phyloP scores from a whole-genome alignment of 2,329 filamentous ascomycete species.

The Pyricularia grisea region DNA sequence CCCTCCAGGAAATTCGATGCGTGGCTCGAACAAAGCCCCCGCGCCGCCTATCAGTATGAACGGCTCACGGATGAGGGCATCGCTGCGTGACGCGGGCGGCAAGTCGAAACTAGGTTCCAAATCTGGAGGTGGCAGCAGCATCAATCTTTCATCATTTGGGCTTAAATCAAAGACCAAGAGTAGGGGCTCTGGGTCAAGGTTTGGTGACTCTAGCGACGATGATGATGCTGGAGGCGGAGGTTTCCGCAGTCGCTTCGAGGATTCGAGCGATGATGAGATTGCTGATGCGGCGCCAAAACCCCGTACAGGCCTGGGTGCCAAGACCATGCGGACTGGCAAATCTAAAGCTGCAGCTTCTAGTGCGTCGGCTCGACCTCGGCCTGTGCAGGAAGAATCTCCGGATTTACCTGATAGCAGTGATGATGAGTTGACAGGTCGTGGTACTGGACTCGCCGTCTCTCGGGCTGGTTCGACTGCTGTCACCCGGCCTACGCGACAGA shows the following conservation, averaged over 20 bases:
- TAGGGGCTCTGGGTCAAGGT: conserved; percentile 36
- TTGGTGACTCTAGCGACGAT: conserved; percentile 56
- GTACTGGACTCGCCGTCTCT: background rate
- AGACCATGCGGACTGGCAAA: conserved; percentile 8
- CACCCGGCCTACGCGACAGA: background rate
- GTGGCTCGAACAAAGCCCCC: conserved; percentile 21
- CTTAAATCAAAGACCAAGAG: conserved; percentile 17
- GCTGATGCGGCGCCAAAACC: conserved; percentile 13
- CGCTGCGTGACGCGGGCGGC: conserved; percentile 1
- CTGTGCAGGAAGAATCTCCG: conserved; percentile 35
- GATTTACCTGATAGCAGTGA: conserved; percentile 53
- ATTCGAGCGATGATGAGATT: conserved; percentile 61
- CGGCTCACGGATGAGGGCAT: conserved; percentile 7
- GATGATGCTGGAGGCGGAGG: conserved; percentile 25
- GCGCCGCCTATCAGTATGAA: conserved; percentile 5
- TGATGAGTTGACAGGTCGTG: conserved; percentile 17
- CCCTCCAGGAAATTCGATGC: conserved; percentile 44
- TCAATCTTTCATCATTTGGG: conserved; percentile 32
- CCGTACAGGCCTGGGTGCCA: conserved; percentile 17
- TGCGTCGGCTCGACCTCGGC: background rate
- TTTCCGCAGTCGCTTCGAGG: conserved; percentile 54
- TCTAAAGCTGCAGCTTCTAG: background rate
- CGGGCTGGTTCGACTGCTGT: background rate
- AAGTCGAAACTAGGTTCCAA: conserved; percentile 8
- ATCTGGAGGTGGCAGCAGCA: conserved; percentile 11